A percentile compares a stretch with the other conserved stretches of the same genome.
Evolutionary conservation across 192 early-diverging fungal species (phyloP).

Genomic region (Podila epicladia): DNA sequence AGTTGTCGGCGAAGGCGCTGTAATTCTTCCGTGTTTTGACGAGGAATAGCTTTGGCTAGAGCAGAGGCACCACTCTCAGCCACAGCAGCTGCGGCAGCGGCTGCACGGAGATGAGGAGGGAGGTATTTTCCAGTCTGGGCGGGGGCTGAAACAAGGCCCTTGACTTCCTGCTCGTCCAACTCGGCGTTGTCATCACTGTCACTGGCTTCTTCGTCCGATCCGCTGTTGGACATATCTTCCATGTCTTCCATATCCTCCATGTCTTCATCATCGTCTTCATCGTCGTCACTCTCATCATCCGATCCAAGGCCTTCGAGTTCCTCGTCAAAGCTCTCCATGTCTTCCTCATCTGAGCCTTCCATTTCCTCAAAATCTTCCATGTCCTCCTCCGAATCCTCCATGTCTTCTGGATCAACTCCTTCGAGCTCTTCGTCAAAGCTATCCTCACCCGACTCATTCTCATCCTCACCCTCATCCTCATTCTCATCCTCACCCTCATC

Average conservation of each 20-base stretch:
- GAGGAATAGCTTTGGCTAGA: constrained; percentile 40
- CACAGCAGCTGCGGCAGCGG: constrained; percentile 42
- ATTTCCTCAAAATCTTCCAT: constrained; percentile 27
- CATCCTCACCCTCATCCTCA: constrained; percentile 26
- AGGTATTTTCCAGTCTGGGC: constrained; percentile 73
- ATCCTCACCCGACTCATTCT: constrained; percentile 18
- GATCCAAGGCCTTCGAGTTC: constrained; percentile 26
- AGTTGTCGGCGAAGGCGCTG: constrained; percentile 80
- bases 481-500: constrained; percentile 44
- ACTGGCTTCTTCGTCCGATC: constrained; percentile 41
- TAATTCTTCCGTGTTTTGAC: constrained; percentile 73
- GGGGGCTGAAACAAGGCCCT: constrained; percentile 1
- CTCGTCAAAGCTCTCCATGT: constrained; percentile 44
- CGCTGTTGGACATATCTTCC: constrained; percentile 32
- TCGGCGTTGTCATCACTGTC: constrained; percentile 42
- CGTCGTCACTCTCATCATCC: constrained; percentile 24
- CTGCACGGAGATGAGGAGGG: constrained; percentile 86
- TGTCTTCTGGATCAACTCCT: constrained; percentile 36
- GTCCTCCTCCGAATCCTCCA: constrained; percentile 30
- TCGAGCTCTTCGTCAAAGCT: constrained; percentile 46
- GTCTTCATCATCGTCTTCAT: constrained; percentile 30
- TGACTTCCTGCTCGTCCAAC: constrained; percentile 17
- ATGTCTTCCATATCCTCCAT: constrained; percentile 30
- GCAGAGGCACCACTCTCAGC: constrained; percentile 31
- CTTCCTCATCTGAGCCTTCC: constrained; percentile 13